A percentile compares a stretch with the other conserved stretches of the same genome.
phyloP scores from a whole-genome alignment of 2,329 filamentous ascomycete genomes.

The Aspergillus sojae region DNA sequence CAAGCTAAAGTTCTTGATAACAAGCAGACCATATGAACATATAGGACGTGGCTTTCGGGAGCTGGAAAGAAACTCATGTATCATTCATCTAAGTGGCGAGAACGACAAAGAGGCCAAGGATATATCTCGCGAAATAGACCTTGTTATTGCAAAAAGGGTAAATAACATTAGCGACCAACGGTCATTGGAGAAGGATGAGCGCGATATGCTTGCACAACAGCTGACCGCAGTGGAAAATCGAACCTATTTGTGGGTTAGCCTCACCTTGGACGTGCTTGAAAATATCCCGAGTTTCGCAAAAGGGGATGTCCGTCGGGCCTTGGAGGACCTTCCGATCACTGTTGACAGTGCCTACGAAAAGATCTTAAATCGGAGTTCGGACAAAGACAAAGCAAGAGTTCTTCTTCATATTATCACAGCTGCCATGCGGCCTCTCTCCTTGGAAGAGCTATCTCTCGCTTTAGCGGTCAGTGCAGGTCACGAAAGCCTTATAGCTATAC shows the following conservation, averaged over 20 bases:
- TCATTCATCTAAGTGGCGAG: conserved; percentile 17
- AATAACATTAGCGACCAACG: conserved; percentile 9
- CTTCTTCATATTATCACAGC: conserved; percentile 12
- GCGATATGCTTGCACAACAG: conserved; percentile 22
- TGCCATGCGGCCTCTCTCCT: conserved; percentile 11
- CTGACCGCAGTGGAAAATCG: conserved; percentile 35
- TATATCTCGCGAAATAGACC: conserved; percentile 28
- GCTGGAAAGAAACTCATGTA: conserved; percentile 12
- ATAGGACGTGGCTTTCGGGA: conserved; percentile 19
- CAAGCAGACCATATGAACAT: conserved; percentile 27
- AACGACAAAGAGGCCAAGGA: conserved; percentile 9
- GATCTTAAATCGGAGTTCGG: conserved; percentile 7
- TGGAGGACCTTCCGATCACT: background rate
- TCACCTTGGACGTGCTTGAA: conserved; percentile 37
- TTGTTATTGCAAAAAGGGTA: conserved; percentile 24
- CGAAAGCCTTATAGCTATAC: background rate
- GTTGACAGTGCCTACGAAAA: conserved; percentile 12
- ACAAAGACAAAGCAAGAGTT: background rate
- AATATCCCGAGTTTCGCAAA: background rate
- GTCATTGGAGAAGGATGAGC: conserved; percentile 9
- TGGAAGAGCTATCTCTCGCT: conserved; percentile 11
- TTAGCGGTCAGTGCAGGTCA: background rate
- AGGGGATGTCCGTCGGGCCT: background rate
- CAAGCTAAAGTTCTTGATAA: conserved; percentile 42
- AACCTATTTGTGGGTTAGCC: conserved; percentile 47